Evolutionary conservation across 371 early-diverging fungal genomes (phyloP).

Genomic region (Haplosporangium sp.): DNA sequence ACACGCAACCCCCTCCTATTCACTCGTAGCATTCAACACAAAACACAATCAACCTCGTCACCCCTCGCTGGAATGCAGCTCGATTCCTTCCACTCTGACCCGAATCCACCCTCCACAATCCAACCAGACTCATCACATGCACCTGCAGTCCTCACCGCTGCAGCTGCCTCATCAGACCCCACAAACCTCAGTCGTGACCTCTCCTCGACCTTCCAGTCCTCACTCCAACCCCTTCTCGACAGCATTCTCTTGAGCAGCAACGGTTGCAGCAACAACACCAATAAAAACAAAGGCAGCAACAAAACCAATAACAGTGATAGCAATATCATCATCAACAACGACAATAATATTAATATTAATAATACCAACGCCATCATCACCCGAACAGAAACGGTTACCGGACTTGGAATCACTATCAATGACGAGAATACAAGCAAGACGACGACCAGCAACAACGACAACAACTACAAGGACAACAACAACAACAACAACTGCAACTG

Average conservation of each 20-base stretch:
- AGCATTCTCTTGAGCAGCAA: not conserved
- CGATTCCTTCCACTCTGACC: slow-evolving; percentile 33
- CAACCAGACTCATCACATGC: slow-evolving; percentile 6
- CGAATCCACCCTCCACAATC: slow-evolving; percentile 8
- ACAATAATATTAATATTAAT: slow-evolving; percentile 2
- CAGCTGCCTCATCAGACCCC: slow-evolving; percentile 5
- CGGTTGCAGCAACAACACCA: not conserved
- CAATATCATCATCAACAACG: not conserved
- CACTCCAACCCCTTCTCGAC: no score
- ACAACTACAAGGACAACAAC: not conserved
- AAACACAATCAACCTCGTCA: slow-evolving; percentile 1
- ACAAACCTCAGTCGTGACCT: slow-evolving; percentile 3
- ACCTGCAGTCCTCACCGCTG: slow-evolving; percentile 2
- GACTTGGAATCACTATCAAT: no score
- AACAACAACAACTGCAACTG: slow-evolving; percentile 1
- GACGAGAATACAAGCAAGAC: not conserved
- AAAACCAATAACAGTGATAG: not conserved
- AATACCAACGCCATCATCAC: slow-evolving; percentile 10
- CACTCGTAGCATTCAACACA: not conserved
- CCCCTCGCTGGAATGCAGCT: slow-evolving; percentile 32
- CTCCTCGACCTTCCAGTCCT: no score
- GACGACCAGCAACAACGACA: not conserved
- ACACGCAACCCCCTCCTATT: not conserved
- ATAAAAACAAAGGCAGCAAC: not conserved
- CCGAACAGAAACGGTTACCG: not conserved